Conservation (phyloP, 495 filamentous ascomycete genomes). For the Neurospora sp. region DNA sequence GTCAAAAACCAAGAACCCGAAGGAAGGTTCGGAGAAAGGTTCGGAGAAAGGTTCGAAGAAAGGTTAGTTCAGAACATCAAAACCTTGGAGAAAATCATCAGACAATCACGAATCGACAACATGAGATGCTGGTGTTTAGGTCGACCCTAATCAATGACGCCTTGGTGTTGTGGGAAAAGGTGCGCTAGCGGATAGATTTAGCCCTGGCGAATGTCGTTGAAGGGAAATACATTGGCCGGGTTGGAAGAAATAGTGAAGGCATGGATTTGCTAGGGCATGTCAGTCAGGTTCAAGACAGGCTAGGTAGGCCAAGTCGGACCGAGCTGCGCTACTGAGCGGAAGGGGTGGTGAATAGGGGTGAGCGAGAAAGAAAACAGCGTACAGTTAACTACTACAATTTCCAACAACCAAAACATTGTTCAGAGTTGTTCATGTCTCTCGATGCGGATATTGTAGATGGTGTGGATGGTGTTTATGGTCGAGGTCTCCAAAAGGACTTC, state of each 20-base stretch:
- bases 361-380: neutral
- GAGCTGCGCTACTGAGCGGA: neutral
- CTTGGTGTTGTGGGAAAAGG: neutral
- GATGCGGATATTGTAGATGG: neutral
- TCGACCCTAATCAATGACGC: neutral
- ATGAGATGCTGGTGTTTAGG: neutral
- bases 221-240: neutral
- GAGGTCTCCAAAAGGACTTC: neutral
- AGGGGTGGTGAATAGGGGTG: neutral
- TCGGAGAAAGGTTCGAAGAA: neutral
- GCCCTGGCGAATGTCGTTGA: neutral
- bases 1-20: neutral
- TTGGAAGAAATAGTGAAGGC: neutral
- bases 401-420: neutral
- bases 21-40: neutral
- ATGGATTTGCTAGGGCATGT: neutral
- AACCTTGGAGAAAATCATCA: neutral
- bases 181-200: neutral
- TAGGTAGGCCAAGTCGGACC: neutral
- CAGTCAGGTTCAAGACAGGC: neutral
- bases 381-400: neutral
- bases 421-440: neutral
- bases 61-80: neutral
- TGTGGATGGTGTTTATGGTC: neutral
- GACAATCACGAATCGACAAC: neutral